A percentile compares a stretch with the other conserved stretches of the same genome.
Evolutionary conservation across 352 stramenopile species (phyloP).

Genomic region (Aphanomyces stellatus): DNA sequence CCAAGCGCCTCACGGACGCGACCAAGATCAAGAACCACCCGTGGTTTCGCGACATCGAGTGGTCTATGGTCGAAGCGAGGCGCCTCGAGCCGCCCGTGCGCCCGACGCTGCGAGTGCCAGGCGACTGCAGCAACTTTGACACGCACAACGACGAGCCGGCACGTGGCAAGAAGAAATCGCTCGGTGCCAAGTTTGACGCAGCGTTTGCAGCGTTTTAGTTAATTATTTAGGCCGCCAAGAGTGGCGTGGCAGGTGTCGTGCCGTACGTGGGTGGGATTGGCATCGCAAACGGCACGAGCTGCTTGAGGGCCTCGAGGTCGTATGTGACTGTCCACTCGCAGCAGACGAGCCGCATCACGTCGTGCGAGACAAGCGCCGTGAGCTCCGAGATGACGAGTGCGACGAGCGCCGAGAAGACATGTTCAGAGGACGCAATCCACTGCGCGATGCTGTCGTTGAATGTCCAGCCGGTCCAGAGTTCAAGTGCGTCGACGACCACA

Average conservation of each 20-base stretch:
- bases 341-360: slow-evolving; percentile 9
- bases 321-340: slow-evolving; percentile 5
- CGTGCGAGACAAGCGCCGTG: not conserved
- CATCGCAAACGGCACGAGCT: not conserved
- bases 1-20: slow-evolving; percentile 39
- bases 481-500: not conserved
- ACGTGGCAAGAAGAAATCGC: no score
- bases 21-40: slow-evolving; percentile 42
- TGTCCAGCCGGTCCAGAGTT: not conserved
- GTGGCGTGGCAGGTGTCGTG: not conserved
- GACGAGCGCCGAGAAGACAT: not conserved
- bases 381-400: slow-evolving; percentile 6
- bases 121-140: slow-evolving; percentile 58
- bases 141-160: not conserved
- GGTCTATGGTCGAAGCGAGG: slow-evolving; percentile 35
- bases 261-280: not conserved
- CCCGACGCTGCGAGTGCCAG: slow-evolving; percentile 30
- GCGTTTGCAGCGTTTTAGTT: slow-evolving; percentile 3
- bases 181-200: not conserved
- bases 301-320: not conserved
- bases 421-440: not conserved
- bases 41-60: slow-evolving; percentile 65
- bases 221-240: not conserved
- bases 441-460: not conserved
- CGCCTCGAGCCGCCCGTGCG: slow-evolving; percentile 41